Base-by-base conservation (phyloP, 345 rosid species). In the Corchorus olitorius region DNA sequence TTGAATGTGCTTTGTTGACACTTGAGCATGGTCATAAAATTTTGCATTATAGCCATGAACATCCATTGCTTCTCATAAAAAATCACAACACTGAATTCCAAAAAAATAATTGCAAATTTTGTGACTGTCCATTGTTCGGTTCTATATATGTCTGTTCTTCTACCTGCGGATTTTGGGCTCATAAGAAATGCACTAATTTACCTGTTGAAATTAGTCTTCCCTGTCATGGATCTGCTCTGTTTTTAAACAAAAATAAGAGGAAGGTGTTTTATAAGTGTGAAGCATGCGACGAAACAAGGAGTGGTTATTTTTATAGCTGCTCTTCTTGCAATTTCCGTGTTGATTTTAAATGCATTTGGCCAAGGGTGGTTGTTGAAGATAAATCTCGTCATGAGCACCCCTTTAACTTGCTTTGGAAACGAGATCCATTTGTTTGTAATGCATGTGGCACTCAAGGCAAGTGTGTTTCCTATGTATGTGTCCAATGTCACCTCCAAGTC, bases 341-440 rank as follows among this genome's bases (percentile, higher is more conserved):
- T 39, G 22, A 64, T 6, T 0, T 39, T 19, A 12, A 17, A 7
- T 64, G 49, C 8, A 6, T 4, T 37, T 64, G 22, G 48, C 68
- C 68, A 37, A 39, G 4, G 5, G 5, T 39, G 4, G 4, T 45
- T 45, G 8, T 63, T 35, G 46, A 63, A 37, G 20, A 63, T 37
- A 63, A 37, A 63, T 37, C 27, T 16, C 43, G 19, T 17, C 68
- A 64, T 64, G 68, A 64, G 3, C 68, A 64, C 43, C 68, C 67
- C 39, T 64, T 39, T 22, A 37, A 9, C 22, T 17, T 64, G 22
- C 16, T 37, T 39, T 64, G 20, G 27, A 64, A 20, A 39, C 68
- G 4, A 39, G 68, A 12, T 3, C 17, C 46, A 11, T 64, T 64
- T 19, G 39, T 64, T 64, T 64, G 49, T 17, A 46, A 64, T 17